Base-by-base conservation (phyloP, 371 early-diverging fungal genomes). In the Mortierella sp. region DNA sequence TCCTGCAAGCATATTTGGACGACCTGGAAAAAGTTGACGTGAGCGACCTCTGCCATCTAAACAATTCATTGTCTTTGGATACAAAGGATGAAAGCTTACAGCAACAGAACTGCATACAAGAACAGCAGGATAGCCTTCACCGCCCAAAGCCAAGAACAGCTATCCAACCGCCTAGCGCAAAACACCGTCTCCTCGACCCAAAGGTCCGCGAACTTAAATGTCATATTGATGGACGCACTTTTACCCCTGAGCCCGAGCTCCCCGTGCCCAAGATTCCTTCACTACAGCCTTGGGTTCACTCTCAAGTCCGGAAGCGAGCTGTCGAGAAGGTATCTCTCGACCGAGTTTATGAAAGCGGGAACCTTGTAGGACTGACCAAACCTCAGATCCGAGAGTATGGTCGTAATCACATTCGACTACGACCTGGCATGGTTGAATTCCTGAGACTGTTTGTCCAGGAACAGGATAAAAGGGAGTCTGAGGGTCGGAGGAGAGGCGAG, bases 321-420 rank as follows among this genome's bases (percentile, higher is more conserved):
- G 81, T 73, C 5, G 81, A 81, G 35, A 72, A 76, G 51, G 67
- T 70, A 0, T 81, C 81, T 0, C 18, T 81, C 4, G 73, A 75
- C 26, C 66, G 81, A 9, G 81, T 81, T n/a, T 72, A 69, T 45
- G 73, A 73, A 57, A 81, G 81, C 20, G 81, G 81, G 1, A 81
- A 81, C 39, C 61, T 81, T 18, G 73, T 75, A 1, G 81, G 81
- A 8, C 18, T 81, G 49, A 67, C 76, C 2, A 40, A 30, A 24
- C 14, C 54, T 5, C 81, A 81, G 70, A 75, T 81, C 37, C 76
- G 81, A 20, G 64, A 64, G 18, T 81, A 70, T 81, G 81, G 81
- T 0, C 69, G 81, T 14, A 28, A 63, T 9, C 70, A 73, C 14
- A 39, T 75, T 11, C 61, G 40, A 28, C 47, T 81, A 45, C 62